These are phyloP conservation scores for Candida orba DNA, from an alignment of 805 yeast species.

Conservation along the genomic window DNA sequence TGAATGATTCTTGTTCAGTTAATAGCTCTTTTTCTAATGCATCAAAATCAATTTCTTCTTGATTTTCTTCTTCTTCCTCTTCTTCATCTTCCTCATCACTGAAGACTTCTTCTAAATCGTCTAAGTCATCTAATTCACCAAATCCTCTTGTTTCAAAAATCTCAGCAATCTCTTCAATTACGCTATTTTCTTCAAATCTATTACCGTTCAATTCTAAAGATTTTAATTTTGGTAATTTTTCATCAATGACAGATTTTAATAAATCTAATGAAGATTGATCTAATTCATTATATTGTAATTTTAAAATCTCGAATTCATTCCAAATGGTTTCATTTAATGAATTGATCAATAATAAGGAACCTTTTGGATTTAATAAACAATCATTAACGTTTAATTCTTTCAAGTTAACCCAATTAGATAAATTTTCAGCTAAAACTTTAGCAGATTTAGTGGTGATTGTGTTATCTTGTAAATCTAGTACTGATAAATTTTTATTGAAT, in stretches of 20 bases:
- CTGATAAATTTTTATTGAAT: slow-evolving; percentile 50
- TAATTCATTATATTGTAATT: slow-evolving; percentile 85
- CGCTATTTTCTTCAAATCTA: slow-evolving; percentile 74
- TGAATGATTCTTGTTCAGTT: slow-evolving; percentile 32
- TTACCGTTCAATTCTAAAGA: slow-evolving; percentile 87
- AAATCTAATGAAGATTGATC: slow-evolving; percentile 54
- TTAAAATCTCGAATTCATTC: slow-evolving; percentile 46
- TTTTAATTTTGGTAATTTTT: slow-evolving; percentile 53
- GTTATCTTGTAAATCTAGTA: slow-evolving; percentile 88
- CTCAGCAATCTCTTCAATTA: slow-evolving; percentile 50
- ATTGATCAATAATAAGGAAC: slow-evolving; percentile 51
- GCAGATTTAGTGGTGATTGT: slow-evolving; percentile 76
- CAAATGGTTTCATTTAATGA: slow-evolving; percentile 36
- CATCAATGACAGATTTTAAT: slow-evolving; percentile 47
- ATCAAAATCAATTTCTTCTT: slow-evolving; percentile 28
- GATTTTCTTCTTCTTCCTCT: slow-evolving; percentile 33
- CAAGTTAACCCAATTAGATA: slow-evolving; percentile 59
- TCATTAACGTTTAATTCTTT: slow-evolving; percentile 83
- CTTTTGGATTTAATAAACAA: slow-evolving; percentile 75
- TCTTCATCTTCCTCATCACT: slow-evolving; percentile 38
- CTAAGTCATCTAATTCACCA: slow-evolving; percentile 88
- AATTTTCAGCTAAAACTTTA: slow-evolving; percentile 49
- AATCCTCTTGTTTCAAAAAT: slow-evolving; percentile 64
- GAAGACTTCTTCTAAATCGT: slow-evolving; percentile 82
- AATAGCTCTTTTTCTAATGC: slow-evolving; percentile 34